phyloP scores from a whole-genome alignment of 2,329 filamentous ascomycete genomes.

The Colletotrichum sansevieriae region DNA sequence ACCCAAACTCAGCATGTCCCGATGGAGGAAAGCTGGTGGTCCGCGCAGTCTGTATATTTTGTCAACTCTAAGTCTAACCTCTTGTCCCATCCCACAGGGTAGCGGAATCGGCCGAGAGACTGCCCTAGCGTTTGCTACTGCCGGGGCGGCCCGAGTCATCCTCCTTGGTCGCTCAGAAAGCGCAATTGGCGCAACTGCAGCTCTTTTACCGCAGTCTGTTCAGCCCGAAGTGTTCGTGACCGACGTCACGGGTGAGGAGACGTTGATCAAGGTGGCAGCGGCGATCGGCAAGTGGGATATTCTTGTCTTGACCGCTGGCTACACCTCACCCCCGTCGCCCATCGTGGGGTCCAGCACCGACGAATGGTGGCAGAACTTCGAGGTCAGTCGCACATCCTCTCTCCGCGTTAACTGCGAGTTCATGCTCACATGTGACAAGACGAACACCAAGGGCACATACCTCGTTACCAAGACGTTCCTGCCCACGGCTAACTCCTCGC shows the following conservation, averaged over 20 bases:
- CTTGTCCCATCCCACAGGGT: constrained; percentile 12
- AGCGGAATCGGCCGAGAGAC: constrained; percentile 74
- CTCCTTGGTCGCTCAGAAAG: constrained; percentile 54
- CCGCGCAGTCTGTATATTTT: constrained; percentile 4
- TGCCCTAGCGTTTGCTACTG: constrained; percentile 68
- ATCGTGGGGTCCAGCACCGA: constrained; percentile 39
- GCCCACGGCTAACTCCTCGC: constrained; percentile 47
- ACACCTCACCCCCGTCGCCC: constrained; percentile 39
- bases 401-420: constrained; percentile 2
- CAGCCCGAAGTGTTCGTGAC: constrained; percentile 14
- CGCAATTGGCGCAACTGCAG: constrained; percentile 46
- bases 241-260: constrained; percentile 30
- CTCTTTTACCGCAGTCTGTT: constrained; percentile 42
- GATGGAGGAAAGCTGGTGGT: neutral
- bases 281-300: constrained; percentile 42
- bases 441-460: constrained; percentile 64
- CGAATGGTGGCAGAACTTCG: constrained; percentile 45
- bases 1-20: constrained; percentile 2
- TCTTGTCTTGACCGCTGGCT: constrained; percentile 40
- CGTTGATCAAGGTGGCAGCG: constrained; percentile 26
- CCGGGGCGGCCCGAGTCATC: constrained; percentile 54
- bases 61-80: constrained; percentile 1
- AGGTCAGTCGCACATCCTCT: constrained; percentile 39
- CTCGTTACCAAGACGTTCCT: constrained; percentile 61
- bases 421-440: constrained; percentile 46